These are phyloP conservation scores for Venturiaceae sp. DNA, from an alignment of 2,329 filamentous ascomycete species.

Conservation along the genomic window DNA sequence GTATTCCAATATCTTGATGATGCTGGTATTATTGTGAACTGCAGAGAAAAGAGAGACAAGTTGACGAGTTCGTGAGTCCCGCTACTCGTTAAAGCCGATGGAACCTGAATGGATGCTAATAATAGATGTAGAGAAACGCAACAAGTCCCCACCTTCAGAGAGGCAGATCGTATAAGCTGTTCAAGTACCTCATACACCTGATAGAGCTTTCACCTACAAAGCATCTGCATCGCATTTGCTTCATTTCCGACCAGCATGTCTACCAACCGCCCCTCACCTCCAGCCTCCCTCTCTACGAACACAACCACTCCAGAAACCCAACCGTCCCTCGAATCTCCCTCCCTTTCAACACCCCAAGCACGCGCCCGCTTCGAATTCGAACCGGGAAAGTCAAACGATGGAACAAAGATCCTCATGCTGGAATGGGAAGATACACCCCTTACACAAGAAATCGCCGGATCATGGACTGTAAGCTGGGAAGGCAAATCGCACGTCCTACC, in stretches of 20 bases:
- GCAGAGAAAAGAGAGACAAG: too few relatives aligned
- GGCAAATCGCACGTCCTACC: constrained; percentile 66
- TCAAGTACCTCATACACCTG: not conserved
- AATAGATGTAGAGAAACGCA: not conserved
- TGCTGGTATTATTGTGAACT: too few relatives aligned
- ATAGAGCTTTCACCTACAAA: too few relatives aligned
- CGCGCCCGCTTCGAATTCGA: constrained; percentile 84
- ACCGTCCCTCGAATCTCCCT: constrained; percentile 33
- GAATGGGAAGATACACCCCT: constrained; percentile 67
- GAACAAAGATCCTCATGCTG: constrained; percentile 87
- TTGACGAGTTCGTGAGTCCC: too few relatives aligned
- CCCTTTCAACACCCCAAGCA: constrained; percentile 40
- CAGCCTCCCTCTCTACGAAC: not conserved
- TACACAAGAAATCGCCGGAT: constrained; percentile 35
- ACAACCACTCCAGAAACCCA: not conserved
- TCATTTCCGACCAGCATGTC: not conserved
- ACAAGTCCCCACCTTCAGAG: not conserved
- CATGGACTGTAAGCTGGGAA: constrained; percentile 77
- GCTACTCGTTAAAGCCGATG: too few relatives aligned
- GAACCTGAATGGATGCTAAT: not conserved
- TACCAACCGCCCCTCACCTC: not conserved
- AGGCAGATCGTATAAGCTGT: not conserved
- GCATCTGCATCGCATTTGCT: not conserved
- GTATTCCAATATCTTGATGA: not conserved
- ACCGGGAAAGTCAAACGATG: constrained; percentile 63